These are phyloP conservation scores for Yamadazyma insecticola DNA, from an alignment of 805 yeast genomes.

Conservation along the genomic window DNA sequence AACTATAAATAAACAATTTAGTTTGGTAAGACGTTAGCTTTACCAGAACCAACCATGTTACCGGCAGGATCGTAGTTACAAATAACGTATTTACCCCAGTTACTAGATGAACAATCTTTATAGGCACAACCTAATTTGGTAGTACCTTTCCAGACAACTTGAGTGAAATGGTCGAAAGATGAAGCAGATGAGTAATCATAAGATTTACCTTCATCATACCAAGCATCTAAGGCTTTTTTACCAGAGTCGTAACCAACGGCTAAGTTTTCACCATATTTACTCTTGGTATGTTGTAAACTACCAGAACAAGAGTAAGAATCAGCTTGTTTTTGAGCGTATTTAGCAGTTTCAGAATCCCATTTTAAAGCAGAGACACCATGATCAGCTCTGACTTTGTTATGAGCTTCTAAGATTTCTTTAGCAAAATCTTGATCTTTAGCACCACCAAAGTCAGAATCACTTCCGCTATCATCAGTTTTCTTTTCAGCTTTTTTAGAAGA, in stretches of 20 bases:
- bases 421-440: constrained; percentile 29
- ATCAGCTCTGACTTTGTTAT: constrained; percentile 52
- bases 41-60: constrained; percentile 48
- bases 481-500: constrained; percentile 7
- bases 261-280: constrained; percentile 38
- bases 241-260: constrained; percentile 33
- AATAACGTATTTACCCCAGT: constrained; percentile 55
- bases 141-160: constrained; percentile 66
- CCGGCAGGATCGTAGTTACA: constrained; percentile 78
- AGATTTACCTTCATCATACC: constrained; percentile 36
- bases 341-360: constrained; percentile 54
- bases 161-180: constrained; percentile 65
- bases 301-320: constrained; percentile 45
- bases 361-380: constrained; percentile 48
- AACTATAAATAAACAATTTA: no score
- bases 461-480: neutral
- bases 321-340: constrained; percentile 48
- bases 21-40: constrained; percentile 12
- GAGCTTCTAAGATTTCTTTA: constrained; percentile 48
- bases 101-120: constrained; percentile 47
- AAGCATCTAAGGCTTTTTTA: constrained; percentile 29
- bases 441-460: constrained; percentile 6
- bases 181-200: constrained; percentile 28
- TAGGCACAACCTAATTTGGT: constrained; percentile 68
- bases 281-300: constrained; percentile 32